phyloP scores from a whole-genome alignment of 345 rosid genomes.

The Hibiscus trionum region DNA sequence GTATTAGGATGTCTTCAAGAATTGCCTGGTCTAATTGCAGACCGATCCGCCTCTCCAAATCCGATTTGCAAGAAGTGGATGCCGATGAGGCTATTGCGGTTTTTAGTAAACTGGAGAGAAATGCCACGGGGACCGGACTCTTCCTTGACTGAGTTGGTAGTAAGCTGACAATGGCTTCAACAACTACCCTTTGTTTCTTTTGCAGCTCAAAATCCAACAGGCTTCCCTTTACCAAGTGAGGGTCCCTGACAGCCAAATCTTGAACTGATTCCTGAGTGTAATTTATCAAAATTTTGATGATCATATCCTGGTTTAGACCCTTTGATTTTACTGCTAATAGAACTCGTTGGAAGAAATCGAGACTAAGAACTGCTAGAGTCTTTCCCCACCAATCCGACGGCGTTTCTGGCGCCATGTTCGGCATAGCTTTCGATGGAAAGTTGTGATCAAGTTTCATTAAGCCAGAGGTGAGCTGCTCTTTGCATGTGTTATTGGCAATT shows the following conservation, averaged over 20 bases:
- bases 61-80: constrained; percentile 62
- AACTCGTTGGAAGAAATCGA: constrained; percentile 81
- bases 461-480: constrained; percentile 95
- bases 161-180: constrained; percentile 68
- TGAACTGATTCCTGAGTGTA: constrained; percentile 78
- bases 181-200: constrained; percentile 67
- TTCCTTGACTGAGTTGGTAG: constrained; percentile 87
- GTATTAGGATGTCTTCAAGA: constrained; percentile 91
- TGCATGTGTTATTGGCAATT: constrained; percentile 81
- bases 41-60: constrained; percentile 82
- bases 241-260: constrained; percentile 53
- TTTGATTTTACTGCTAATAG: constrained; percentile 72
- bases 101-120: constrained; percentile 83
- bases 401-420: constrained; percentile 56
- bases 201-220: constrained; percentile 52
- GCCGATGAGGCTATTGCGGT: constrained; percentile 63
- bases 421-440: constrained; percentile 35
- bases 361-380: constrained; percentile 57
- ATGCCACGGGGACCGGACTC: constrained; percentile 84
- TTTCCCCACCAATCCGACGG: constrained; percentile 95
- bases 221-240: constrained; percentile 51
- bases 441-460: constrained; percentile 75
- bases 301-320: constrained; percentile 90
- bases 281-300: constrained; percentile 80
- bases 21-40: constrained; percentile 95